A percentile compares a stretch with the other conserved stretches of the same genome.
These are phyloP conservation scores for Lathyrus tuberosus DNA, from an alignment of 306 rosid genomes.

Conservation along the genomic window DNA sequence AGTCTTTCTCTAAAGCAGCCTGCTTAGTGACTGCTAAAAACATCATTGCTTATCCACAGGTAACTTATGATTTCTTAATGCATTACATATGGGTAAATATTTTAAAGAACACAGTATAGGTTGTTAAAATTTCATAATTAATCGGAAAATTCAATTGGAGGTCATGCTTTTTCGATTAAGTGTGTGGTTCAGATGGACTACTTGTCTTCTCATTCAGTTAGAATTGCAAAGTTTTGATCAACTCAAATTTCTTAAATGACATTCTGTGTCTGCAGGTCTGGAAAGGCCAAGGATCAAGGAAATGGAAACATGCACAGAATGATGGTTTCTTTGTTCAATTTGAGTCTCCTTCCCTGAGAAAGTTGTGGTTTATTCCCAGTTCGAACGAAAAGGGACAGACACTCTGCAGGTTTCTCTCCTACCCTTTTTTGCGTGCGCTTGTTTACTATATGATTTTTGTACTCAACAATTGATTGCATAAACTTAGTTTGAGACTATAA, in stretches of 20 bases:
- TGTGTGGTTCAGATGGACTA: slow-evolving; percentile 12
- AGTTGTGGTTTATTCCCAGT: slow-evolving; percentile 88
- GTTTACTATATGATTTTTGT: no score
- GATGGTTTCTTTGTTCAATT: slow-evolving; percentile 96
- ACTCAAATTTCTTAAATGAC: slow-evolving; percentile 14
- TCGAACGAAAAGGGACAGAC: slow-evolving; percentile 81
- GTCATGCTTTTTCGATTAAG: neutral
- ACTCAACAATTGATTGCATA: slow-evolving; percentile 7
- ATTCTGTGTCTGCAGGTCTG: slow-evolving; percentile 67
- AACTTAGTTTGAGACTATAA: slow-evolving; percentile 3
- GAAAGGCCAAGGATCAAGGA: slow-evolving; percentile 98
- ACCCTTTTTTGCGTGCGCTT: slow-evolving; percentile 20
- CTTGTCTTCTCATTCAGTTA: slow-evolving; percentile 20
- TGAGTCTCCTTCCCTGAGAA: slow-evolving; percentile 74
- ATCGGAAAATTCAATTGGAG: slow-evolving; percentile 5
- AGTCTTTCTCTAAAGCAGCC: slow-evolving; percentile 84
- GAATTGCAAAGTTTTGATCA: slow-evolving; percentile 20
- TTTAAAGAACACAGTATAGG: slow-evolving; percentile 16
- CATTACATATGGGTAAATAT: slow-evolving; percentile 5
- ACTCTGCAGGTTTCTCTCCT: slow-evolving; percentile 80
- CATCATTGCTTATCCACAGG: slow-evolving; percentile 97
- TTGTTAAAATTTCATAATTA: slow-evolving; percentile 18
- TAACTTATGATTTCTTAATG: slow-evolving; percentile 41
- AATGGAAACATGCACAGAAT: slow-evolving; percentile 88
- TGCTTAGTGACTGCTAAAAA: slow-evolving; percentile 89